phyloP scores from a whole-genome alignment of 164 flowering plant species.

The Pachysandra terminalis region DNA sequence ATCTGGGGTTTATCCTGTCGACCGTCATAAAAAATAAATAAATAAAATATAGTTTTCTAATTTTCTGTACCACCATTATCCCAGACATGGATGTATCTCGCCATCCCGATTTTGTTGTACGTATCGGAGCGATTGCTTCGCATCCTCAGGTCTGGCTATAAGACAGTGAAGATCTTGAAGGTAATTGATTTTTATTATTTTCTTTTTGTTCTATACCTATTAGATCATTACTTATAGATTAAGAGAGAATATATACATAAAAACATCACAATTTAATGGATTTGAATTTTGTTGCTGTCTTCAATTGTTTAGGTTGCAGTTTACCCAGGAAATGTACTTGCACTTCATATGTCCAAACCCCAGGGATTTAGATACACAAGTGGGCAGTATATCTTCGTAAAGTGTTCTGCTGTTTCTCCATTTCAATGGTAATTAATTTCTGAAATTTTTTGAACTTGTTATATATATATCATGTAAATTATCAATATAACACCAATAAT shows the following conservation, averaged over 20 bases:
- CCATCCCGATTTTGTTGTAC: neutral
- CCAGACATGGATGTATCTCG: conserved; percentile 2
- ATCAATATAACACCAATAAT: too few species aligned
- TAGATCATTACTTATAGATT: too few species aligned
- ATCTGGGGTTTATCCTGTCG: too few species aligned
- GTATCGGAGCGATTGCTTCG: neutral
- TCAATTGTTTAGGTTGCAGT: conserved; percentile 46
- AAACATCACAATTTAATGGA: neutral
- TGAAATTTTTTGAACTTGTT: neutral
- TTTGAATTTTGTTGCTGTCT: conserved; percentile 27
- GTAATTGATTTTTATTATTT: neutral
- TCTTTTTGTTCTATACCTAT: too few species aligned
- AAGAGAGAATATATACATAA: neutral
- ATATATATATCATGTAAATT: too few species aligned
- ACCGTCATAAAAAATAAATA: too few species aligned
- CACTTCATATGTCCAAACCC: conserved; percentile 31
- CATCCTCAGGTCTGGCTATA: neutral
- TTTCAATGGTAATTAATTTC: conserved; percentile 31
- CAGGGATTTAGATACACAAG: conserved; percentile 29
- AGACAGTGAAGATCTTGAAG: neutral
- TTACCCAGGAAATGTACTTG: conserved; percentile 28
- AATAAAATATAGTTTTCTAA: too few species aligned
- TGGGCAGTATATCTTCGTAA: conserved; percentile 32
- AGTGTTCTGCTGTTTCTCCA: conserved; percentile 30
- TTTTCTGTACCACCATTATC: too few species aligned